Evolutionary conservation across 2,329 filamentous ascomycete genomes (phyloP).

Genomic region (Xylaria sp.): DNA sequence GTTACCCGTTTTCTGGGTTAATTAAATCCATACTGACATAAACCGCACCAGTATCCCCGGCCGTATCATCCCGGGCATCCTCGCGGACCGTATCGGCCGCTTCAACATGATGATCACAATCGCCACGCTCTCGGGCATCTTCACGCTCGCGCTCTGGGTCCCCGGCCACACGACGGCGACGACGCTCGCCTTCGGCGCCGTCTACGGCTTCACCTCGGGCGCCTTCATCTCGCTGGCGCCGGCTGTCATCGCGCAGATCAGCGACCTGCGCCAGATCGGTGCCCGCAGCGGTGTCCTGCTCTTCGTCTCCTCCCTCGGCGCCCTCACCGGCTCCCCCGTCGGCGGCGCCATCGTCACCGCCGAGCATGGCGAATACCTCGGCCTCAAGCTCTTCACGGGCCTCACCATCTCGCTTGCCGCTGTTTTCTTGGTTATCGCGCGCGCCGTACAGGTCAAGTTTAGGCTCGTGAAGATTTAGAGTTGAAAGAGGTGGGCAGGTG

Average conservation of each 20-base stretch:
- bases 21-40: slow-evolving; percentile 4
- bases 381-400: slow-evolving; percentile 74
- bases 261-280: slow-evolving; percentile 75
- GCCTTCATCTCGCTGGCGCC: slow-evolving; percentile 71
- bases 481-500: background rate
- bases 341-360: slow-evolving; percentile 61
- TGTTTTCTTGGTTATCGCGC: slow-evolving; percentile 18
- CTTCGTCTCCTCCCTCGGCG: slow-evolving; percentile 70
- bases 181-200: slow-evolving; percentile 68
- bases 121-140: slow-evolving; percentile 25
- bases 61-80: slow-evolving; percentile 62
- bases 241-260: slow-evolving; percentile 75
- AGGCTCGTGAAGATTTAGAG: slow-evolving; percentile 27
- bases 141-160: slow-evolving; percentile 37
- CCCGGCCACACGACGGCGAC: slow-evolving; percentile 50
- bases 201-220: slow-evolving; percentile 75
- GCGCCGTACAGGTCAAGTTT: slow-evolving; percentile 31
- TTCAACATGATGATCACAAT: slow-evolving; percentile 52
- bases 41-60: slow-evolving; percentile 48
- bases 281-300: slow-evolving; percentile 74
- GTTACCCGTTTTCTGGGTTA: background rate
- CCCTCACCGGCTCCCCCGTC: slow-evolving; percentile 74
- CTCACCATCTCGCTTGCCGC: slow-evolving; percentile 52
- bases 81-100: slow-evolving; percentile 55
- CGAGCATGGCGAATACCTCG: slow-evolving; percentile 65